Evolutionary conservation across 305 asterid species (phyloP).

Genomic region (Ilex paraguariensis): DNA sequence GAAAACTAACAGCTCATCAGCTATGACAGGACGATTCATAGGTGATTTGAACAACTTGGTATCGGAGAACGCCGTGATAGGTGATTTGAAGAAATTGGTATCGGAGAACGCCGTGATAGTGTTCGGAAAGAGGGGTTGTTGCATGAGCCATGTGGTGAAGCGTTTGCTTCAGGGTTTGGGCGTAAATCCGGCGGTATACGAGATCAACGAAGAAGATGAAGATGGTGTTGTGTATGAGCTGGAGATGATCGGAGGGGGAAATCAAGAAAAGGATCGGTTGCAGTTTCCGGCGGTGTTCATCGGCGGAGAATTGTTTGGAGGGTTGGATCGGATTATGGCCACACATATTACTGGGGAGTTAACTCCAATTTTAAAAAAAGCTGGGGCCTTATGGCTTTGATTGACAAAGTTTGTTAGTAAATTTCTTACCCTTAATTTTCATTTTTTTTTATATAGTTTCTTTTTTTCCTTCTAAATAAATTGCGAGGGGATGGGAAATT

Average conservation of each 20-base stretch:
- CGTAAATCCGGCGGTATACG: conserved; percentile 24
- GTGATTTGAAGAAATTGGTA: conserved; percentile 16
- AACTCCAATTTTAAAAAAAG: conserved; percentile 25
- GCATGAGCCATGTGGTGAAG: conserved; percentile 30
- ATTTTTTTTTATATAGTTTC: neutral
- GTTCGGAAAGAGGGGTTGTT: conserved; percentile 19
- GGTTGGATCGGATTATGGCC: conserved; percentile 27
- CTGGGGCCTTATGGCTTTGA: conserved; percentile 35
- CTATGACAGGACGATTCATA: neutral
- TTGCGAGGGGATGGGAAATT: too few species aligned
- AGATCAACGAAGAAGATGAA: conserved; percentile 20
- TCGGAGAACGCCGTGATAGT: conserved; percentile 21
- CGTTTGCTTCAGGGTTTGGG: conserved; percentile 26
- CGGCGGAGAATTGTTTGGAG: conserved; percentile 29
- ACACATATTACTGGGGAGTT: conserved; percentile 30
- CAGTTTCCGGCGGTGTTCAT: conserved; percentile 29
- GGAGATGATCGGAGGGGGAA: conserved; percentile 5
- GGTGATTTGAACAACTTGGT: neutral
- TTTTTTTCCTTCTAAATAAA: too few species aligned
- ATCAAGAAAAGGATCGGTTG: conserved; percentile 5
- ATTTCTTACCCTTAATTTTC: conserved; percentile 6
- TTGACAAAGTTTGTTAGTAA: neutral
- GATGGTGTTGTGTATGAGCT: conserved; percentile 15
- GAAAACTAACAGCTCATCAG: too few species aligned
- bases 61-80: neutral